phyloP scores from a whole-genome alignment of 139 green algal genomes.

The Dunaliella sp. region DNA sequence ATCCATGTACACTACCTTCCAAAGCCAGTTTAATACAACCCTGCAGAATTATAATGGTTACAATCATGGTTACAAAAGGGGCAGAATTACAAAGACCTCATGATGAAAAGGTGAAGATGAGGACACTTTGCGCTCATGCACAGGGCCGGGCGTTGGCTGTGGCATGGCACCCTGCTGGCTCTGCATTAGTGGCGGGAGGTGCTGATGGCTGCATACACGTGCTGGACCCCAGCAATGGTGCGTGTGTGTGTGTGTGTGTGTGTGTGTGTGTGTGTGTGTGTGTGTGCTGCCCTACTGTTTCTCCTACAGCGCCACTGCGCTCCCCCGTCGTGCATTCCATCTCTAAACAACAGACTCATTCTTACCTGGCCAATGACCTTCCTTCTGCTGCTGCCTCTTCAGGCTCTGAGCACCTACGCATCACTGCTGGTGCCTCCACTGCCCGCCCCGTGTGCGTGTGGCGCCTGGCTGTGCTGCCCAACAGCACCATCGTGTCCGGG shows the following conservation, averaged over 20 bases:
- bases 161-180: slow-evolving; percentile 74
- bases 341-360: too few relatives aligned
- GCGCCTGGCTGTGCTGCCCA: slow-evolving; percentile 71
- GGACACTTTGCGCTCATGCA: too few relatives aligned
- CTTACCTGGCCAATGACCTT: too few relatives aligned
- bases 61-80: too few relatives aligned
- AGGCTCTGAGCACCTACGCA: slow-evolving; percentile 68
- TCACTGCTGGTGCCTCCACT: slow-evolving; percentile 54
- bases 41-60: too few relatives aligned
- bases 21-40: too few relatives aligned
- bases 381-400: neutral
- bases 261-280: slow-evolving; percentile 6
- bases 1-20: too few relatives aligned
- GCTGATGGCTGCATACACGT: slow-evolving; percentile 70
- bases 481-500: slow-evolving; percentile 81
- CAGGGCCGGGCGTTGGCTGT: slow-evolving; percentile 57
- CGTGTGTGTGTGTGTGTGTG: neutral
- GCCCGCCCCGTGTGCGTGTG: slow-evolving; percentile 71
- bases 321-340: too few relatives aligned
- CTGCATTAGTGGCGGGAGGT: slow-evolving; percentile 57
- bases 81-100: too few relatives aligned
- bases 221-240: slow-evolving; percentile 56
- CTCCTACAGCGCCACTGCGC: too few relatives aligned
- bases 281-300: too few relatives aligned
- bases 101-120: too few relatives aligned